Base-by-base conservation (phyloP, 2,329 filamentous ascomycete genomes). In the Fusarium siculi region DNA sequence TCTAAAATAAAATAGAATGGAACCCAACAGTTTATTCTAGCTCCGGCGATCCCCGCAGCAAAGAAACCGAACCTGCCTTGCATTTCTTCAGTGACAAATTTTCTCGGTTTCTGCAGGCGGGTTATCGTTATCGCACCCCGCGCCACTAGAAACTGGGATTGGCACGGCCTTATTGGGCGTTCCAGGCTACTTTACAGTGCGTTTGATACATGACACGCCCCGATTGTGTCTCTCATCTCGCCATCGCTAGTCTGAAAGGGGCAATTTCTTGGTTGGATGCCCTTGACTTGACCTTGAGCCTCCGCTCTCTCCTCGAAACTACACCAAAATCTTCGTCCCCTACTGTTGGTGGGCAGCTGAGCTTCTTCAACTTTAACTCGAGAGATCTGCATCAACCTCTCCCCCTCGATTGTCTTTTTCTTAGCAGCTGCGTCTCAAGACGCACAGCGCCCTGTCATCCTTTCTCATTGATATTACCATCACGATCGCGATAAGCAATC, bases 51-150 rank as follows among this genome's bases (percentile, higher is more conserved):
- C 40, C 39, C 65, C 63, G 63, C 65, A 46, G 40, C 37, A 66
- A 36, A 40, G 47, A 25, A 23, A 30, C 36, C 49, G 30, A 55
- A 44, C 49, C 32, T 63, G 40, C 40, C 25, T 52, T 36, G 49
- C n/a, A 36, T 36, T 37, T 58, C 55, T 58, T 25, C 55, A 58
- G 55, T 50, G 32, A 50, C 42, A 58, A 58, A 58, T 58, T 58
- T 58, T 58, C 42, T 50, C 32, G 15, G 32, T 58, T 37, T 37
- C 32, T 36, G 42, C 44, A 18, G 23, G 72, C 79, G 80, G 79
- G 79, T 82, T 82, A 82, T 82, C 80, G 78, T 82, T 83, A 82
- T 83, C 80, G 80, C 81, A 79, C 74, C 77, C 80, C 80, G 80
- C 80, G 79, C 79, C 70, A 78, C 44, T 57, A 58, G 42, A 39